Conservation (phyloP, 1,139 yeast species). For the Neolecta irregularis region DNA sequence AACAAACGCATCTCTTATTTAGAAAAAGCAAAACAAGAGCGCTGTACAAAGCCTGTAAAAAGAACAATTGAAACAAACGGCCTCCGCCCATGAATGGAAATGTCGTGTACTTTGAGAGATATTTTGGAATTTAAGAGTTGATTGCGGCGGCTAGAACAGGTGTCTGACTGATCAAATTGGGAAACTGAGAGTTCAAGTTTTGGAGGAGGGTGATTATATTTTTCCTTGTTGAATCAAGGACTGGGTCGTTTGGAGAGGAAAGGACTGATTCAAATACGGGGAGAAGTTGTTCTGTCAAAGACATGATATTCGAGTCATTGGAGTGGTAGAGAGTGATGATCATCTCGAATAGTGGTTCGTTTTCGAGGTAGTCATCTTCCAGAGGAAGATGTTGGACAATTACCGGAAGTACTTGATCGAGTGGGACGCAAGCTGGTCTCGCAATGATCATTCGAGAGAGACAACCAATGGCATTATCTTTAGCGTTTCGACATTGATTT, state of each 20-base stretch:
- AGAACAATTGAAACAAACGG: no score
- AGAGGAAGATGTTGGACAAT: constrained; percentile 71
- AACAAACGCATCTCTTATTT: no score
- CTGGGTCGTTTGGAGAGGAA: constrained; percentile 20
- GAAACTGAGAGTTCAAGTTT: background rate
- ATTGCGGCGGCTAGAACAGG: constrained; percentile 38
- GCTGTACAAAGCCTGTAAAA: no score
- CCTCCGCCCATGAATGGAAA: no score
- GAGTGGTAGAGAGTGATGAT: constrained; percentile 55
- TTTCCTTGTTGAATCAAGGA: constrained; percentile 1
- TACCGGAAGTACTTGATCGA: constrained; percentile 64
- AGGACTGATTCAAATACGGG: constrained; percentile 58
- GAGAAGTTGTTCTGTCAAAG: constrained; percentile 48
- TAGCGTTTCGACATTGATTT: constrained; percentile 33
- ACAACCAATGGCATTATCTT: constrained; percentile 42
- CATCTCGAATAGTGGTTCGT: constrained; percentile 73
- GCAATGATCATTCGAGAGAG: constrained; percentile 80
- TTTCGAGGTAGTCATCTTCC: constrained; percentile 80
- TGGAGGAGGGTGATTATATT: constrained; percentile 1
- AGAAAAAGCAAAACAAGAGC: no score
- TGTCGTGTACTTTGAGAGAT: no score
- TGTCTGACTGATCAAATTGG: background rate
- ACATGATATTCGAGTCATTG: constrained; percentile 41
- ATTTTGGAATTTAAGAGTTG: no score
- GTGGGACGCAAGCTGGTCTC: constrained; percentile 58